Base-by-base conservation (phyloP, 306 rosid genomes). In the Dalbergia oliveri region DNA sequence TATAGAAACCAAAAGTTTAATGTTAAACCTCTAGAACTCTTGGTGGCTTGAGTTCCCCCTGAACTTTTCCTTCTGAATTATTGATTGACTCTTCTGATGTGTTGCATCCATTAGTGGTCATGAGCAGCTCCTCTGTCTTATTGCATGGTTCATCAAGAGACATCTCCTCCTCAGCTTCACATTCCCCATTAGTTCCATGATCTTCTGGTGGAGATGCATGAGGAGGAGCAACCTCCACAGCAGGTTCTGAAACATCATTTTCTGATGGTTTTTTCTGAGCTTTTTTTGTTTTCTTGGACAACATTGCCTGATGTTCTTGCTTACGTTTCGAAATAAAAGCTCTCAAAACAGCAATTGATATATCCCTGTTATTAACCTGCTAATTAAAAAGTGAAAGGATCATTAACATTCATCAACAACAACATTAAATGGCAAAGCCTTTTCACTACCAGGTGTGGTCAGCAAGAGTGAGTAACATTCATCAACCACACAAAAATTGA, bases 331-430 rank as follows among this genome's bases (percentile, higher is more conserved):
- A 66, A 72, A 93, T 84, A 81, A 91, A 96, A 44, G 92, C 50
- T 87, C 99, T 87, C 85, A 96, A 84, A 83, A 96, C 99, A 86
- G 98, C 97, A 78, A 96, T 90, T 5, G 99, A 96, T 59, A 96
- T 77, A 76, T 96, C 99, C 88, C 98, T 87, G 79, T 96, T 96
- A 85, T 96, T 92, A 75, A 96, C 99, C 99, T 96, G 88, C 73
- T 49, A 34, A 86, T 84, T 15, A 73, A 8, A 85, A 33, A 44
- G 18, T 18, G 44, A 47, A 87, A 82, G 11, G 16, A 60, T 54
- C 15, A 70, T 61, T 51, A 70, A 15, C 31, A 51, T 49, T 51
- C 75, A 66, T 34, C 47, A 43, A 5, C 47, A 43, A 7, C 47
- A 43, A 7, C 47, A 43, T 0, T 8, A 43, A 43, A 43, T 11